These are phyloP conservation scores for Solanum okadae DNA, from an alignment of 257 asterid species.

Conservation along the genomic window DNA sequence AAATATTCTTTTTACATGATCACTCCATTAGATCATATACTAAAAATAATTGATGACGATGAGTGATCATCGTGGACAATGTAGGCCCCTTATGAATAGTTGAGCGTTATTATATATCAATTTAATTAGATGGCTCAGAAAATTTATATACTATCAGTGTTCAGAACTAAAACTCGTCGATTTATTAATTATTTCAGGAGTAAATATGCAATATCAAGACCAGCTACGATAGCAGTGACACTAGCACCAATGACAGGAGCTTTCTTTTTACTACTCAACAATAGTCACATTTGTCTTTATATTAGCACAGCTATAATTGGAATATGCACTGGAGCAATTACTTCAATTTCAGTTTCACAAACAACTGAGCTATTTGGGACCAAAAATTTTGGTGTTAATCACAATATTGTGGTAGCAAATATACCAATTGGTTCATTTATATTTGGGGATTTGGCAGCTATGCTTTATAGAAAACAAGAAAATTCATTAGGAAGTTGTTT, in stretches of 20 bases:
- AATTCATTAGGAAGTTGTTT: slow-evolving; percentile 27
- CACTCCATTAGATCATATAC: neutral
- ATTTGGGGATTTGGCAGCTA: slow-evolving; percentile 59
- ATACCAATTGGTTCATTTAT: slow-evolving; percentile 64
- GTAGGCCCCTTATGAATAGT: neutral
- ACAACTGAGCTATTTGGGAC: slow-evolving; percentile 68
- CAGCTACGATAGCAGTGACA: slow-evolving; percentile 44
- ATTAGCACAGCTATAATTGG: slow-evolving; percentile 63
- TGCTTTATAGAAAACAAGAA: slow-evolving; percentile 29
- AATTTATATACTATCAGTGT: neutral
- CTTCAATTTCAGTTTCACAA: slow-evolving; percentile 51
- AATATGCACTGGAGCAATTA: slow-evolving; percentile 60
- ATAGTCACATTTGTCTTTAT: slow-evolving; percentile 19
- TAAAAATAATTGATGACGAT: neutral
- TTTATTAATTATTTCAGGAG: slow-evolving; percentile 15
- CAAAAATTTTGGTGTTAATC: slow-evolving; percentile 52
- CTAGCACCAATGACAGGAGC: slow-evolving; percentile 75
- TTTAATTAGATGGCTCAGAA: too few relatives aligned
- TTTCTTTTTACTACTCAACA: slow-evolving; percentile 39
- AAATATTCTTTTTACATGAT: neutral
- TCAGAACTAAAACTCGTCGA: neutral
- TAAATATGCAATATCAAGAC: slow-evolving; percentile 36
- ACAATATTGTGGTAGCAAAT: slow-evolving; percentile 55
- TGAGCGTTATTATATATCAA: neutral
- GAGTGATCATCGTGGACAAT: neutral